Conservation (phyloP, 2,329 filamentous ascomycete genomes). For the Aspergillus phoenicis region DNA sequence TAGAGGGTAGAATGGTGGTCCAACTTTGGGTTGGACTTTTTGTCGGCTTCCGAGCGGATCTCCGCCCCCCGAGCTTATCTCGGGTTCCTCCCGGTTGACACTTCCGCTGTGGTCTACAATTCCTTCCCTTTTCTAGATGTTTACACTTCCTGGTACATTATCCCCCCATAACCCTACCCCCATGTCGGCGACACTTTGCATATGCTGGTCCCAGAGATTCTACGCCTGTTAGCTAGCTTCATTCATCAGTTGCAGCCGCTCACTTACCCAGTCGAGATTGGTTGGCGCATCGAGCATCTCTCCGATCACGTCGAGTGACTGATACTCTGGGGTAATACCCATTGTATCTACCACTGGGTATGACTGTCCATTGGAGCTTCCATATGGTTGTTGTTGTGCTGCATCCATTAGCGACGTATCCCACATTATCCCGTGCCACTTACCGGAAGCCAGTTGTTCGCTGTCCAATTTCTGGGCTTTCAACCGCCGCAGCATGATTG, state of each 20-base stretch:
- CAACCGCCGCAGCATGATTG: constrained; percentile 33
- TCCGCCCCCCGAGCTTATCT: not conserved
- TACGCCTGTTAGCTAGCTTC: constrained; percentile 15
- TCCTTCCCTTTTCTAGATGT: not conserved
- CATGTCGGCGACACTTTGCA: constrained; percentile 12
- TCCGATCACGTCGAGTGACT: constrained; percentile 33
- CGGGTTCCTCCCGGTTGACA: not conserved
- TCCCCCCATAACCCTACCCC: constrained; percentile 9
- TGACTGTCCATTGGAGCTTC: constrained; percentile 12
- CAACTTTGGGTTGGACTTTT: not conserved
- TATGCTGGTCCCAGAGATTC: constrained; percentile 30
- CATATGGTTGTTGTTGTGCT: constrained; percentile 21
- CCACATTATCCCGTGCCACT: not conserved
- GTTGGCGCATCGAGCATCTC: constrained; percentile 38
- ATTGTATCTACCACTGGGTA: constrained; percentile 9
- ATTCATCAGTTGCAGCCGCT: not conserved
- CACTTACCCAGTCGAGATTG: constrained; percentile 38
- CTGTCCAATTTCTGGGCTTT: constrained; percentile 3
- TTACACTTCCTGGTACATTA: not conserved
- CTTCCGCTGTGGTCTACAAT: not conserved
- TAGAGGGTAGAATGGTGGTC: constrained; percentile 1
- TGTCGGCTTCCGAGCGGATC: constrained; percentile 6
- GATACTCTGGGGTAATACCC: constrained; percentile 9
- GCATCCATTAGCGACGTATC: not conserved
- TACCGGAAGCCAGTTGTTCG: not conserved